Evolutionary conservation across 2,329 filamentous ascomycete genomes (phyloP).

Genomic region (Pseudocercospora pini-densiflorae): DNA sequence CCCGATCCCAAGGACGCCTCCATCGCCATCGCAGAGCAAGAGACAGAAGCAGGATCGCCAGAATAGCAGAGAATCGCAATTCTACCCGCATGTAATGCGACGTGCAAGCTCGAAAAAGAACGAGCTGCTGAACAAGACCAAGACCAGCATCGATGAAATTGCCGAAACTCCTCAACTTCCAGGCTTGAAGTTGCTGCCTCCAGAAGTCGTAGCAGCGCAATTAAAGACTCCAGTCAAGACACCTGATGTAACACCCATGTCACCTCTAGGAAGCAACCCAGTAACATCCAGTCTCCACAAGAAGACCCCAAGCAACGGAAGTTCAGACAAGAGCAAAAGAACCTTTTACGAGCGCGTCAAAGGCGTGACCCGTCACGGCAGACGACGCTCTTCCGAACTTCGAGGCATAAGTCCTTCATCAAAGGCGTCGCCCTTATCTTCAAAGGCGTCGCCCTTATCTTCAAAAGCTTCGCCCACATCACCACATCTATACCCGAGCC

Average conservation of each 20-base stretch:
- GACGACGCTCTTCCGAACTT: constrained; percentile 1
- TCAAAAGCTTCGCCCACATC: constrained; percentile 20
- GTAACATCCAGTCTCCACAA: background rate
- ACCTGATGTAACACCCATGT: constrained; percentile 16
- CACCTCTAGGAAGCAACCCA: constrained; percentile 9
- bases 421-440: background rate
- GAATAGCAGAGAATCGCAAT: constrained; percentile 25
- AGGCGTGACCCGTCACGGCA: background rate
- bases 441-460: background rate
- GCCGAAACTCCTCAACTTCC: constrained; percentile 7
- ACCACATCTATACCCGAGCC: constrained; percentile 26
- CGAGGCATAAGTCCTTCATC: constrained; percentile 15
- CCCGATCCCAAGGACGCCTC: background rate
- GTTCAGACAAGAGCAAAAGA: constrained; percentile 22
- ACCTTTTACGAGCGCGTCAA: constrained; percentile 25
- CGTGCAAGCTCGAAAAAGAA: constrained; percentile 27
- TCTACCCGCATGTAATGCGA: constrained; percentile 32
- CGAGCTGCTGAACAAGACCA: constrained; percentile 14
- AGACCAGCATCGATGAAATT: constrained; percentile 3
- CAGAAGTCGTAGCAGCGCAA: constrained; percentile 30
- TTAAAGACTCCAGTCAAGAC: constrained; percentile 25
- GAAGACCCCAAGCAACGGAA: constrained; percentile 6
- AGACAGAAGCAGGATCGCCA: constrained; percentile 8
- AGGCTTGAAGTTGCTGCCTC: constrained; percentile 27
- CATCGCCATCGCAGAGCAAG: background rate